Base-by-base conservation (phyloP, 306 rosid genomes). In the Carpinus fangiana region DNA sequence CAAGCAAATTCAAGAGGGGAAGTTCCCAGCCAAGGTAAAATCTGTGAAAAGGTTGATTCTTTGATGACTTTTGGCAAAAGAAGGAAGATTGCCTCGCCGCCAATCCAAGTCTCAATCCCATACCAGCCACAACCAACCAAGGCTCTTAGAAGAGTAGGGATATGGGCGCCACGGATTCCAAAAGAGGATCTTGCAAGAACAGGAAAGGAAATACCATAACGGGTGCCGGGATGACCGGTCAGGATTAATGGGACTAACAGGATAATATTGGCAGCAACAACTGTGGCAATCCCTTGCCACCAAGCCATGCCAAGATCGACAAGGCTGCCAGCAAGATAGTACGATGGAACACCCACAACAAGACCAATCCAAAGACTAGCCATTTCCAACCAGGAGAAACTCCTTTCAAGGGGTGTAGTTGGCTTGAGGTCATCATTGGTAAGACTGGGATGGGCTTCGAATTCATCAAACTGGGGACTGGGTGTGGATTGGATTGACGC, bases 261-360 rank as follows among this genome's bases (percentile, higher is more conserved):
- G 11, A 92, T 80, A 9, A 85, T 13, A 72, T 92, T 95, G 57
- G 97, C 97, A 0, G 79, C 50, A 18, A 91, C 89, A 26, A 95
- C 97, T 9, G 97, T 95, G 20, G 87, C 89, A 38, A 95, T 87
- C 7, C 97, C 98, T 83, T 95, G 97, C 98, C 97, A 90, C 97
- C 98, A 95, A 10, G 98, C 87, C 98, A 94, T 94, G 0, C 98
- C 98, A 18, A 94, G 95, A 26, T 94, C 97, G 21, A 94, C 97
- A 3, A 94, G 87, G 72, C 93, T 89, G 0, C 98, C 97, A 9
- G 97, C 98, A 21, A 94, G 86, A 84, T 94, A 94, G 55, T 90
- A 92, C 3, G 98, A 59, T 7, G 98, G 98, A 21, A 94, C 97
- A 26, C 97, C 98, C 65, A 94, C 97, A 16, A 94, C 97, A 11